Evolutionary conservation across 1,284 basidiomycete genomes (phyloP).

Genomic region (Papiliotrema laurentii): DNA sequence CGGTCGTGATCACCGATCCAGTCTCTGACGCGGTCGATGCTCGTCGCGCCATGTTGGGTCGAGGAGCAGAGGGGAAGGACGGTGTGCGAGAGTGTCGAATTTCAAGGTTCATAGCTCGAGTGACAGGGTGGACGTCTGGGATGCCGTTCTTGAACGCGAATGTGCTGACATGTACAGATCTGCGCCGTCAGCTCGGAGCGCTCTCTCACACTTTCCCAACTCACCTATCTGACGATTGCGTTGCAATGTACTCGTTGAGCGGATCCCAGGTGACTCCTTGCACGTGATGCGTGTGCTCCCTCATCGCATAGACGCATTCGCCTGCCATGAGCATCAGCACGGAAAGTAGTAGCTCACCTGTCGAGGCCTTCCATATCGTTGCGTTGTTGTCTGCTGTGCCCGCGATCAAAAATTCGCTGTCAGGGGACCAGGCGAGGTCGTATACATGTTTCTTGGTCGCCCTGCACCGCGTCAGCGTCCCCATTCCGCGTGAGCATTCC

Average conservation of each 20-base stretch:
- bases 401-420: constrained; percentile 86
- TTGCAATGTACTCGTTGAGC: constrained; percentile 88
- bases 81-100: constrained; percentile 48
- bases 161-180: constrained; percentile 78
- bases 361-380: constrained; percentile 44
- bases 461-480: constrained; percentile 20
- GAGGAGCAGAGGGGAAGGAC: constrained; percentile 42
- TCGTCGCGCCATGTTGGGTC: constrained; percentile 60
- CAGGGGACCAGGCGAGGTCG: constrained; percentile 95
- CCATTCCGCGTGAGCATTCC: background rate
- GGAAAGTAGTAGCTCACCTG: constrained; percentile 25
- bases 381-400: constrained; percentile 97
- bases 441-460: constrained; percentile 88
- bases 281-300: constrained; percentile 86
- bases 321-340: constrained; percentile 22
- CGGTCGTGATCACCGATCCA: constrained; percentile 58
- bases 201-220: constrained; percentile 7
- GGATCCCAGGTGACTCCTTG: constrained; percentile 98
- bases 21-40: constrained; percentile 71
- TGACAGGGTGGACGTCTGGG: constrained; percentile 67
- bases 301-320: constrained; percentile 42
- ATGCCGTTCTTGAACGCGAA: constrained; percentile 70
- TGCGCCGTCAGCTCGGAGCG: constrained; percentile 16
- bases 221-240: constrained; percentile 81
- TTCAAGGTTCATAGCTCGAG: constrained; percentile 44